Conservation (phyloP, 345 rosid species). For the Melaleuca quinquenervia region DNA sequence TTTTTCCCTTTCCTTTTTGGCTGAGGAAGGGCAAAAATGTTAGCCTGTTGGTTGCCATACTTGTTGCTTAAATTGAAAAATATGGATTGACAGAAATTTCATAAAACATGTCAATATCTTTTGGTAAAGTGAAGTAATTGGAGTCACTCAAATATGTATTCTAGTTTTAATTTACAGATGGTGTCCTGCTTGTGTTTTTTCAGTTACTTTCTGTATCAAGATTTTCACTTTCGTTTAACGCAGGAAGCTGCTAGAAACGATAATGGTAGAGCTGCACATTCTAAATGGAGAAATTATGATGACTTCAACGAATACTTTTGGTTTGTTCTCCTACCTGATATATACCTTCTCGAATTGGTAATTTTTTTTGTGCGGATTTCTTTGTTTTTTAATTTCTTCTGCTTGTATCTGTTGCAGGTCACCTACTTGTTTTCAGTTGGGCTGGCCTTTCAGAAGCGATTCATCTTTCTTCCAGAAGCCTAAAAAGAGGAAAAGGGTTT, state of each 20-base stretch:
- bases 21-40: background rate
- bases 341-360: background rate
- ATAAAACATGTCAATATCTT: background rate
- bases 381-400: background rate
- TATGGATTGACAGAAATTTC: background rate
- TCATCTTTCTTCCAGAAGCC: conserved; percentile 48
- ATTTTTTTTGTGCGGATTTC: background rate
- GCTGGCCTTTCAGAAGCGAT: conserved; percentile 63
- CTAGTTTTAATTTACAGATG: background rate
- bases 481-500: conserved; percentile 63
- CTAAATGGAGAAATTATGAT: conserved; percentile 97
- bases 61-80: background rate
- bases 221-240: conserved; percentile 7
- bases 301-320: conserved; percentile 98
- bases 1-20: background rate
- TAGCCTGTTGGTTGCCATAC: background rate
- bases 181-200: background rate
- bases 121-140: background rate
- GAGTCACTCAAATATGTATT: background rate
- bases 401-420: conserved; percentile 46
- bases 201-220: background rate
- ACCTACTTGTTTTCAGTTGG: conserved; percentile 80
- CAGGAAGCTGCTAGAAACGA: conserved; percentile 74
- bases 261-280: conserved; percentile 93
- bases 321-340: conserved; percentile 27